Conservation (phyloP, 176 grass and related monocot genomes). For the Hordeum marinum region DNA sequence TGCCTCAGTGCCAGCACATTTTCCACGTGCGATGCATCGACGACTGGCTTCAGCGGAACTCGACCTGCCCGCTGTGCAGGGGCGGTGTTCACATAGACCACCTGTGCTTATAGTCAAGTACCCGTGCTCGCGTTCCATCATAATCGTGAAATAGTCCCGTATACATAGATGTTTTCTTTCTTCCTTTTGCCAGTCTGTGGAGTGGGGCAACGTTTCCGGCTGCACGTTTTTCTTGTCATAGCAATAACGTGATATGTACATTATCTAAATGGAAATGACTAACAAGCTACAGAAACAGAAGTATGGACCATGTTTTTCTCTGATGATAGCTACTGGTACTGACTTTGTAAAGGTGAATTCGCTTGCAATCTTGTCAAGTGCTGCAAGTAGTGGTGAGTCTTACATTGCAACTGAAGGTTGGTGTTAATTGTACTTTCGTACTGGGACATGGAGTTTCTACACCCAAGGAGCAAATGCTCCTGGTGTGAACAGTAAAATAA, state of each 20-base stretch:
- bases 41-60: constrained; percentile 59
- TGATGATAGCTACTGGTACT: neutral
- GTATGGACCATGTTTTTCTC: neutral
- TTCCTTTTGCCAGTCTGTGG: too few species aligned
- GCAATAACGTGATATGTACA: too few species aligned
- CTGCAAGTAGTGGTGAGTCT: constrained; percentile 6
- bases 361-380: constrained; percentile 20
- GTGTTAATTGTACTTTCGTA: constrained; percentile 8
- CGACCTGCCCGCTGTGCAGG: constrained; percentile 72
- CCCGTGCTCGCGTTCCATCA: constrained; percentile 16
- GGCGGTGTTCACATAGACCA: constrained; percentile 46
- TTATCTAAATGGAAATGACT: neutral
- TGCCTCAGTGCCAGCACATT: constrained; percentile 71
- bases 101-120: constrained; percentile 17
- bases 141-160: constrained; percentile 22
- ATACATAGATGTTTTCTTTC: too few species aligned
- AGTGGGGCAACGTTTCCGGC: too few species aligned
- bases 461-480: too few species aligned
- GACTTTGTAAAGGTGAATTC: constrained; percentile 22
- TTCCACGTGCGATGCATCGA: constrained; percentile 78
- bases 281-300: neutral
- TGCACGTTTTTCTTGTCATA: too few species aligned
- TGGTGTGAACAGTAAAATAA: too few species aligned
- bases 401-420: constrained; percentile 20
- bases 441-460: too few species aligned